phyloP scores from a whole-genome alignment of 106 monocot genomes.

The Dendrobium catenatum region DNA sequence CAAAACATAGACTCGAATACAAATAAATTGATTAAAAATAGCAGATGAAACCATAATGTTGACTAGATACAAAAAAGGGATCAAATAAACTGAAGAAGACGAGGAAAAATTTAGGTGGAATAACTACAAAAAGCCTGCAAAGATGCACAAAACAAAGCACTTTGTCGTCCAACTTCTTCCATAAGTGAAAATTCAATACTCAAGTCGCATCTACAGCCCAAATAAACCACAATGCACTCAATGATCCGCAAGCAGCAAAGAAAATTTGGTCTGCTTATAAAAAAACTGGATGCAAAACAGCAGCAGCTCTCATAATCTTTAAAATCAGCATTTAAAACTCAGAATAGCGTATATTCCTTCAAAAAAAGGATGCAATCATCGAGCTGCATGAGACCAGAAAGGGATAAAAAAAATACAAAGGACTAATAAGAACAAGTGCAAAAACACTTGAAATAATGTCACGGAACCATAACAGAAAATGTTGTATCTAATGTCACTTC shows the following conservation, averaged over 20 bases:
- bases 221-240: not conserved
- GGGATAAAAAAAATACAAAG: not conserved
- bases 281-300: not conserved
- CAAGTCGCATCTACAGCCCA: not conserved
- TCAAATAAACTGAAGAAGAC: not conserved
- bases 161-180: not conserved
- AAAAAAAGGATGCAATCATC: slow-evolving; percentile 17
- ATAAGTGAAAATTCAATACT: not conserved
- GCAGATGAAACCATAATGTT: not conserved
- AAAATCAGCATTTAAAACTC: slow-evolving; percentile 7
- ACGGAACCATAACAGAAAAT: too few relatives aligned
- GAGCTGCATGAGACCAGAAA: slow-evolving; percentile 8
- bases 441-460: not conserved
- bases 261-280: not conserved
- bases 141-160: not conserved
- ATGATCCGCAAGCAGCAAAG: not conserved
- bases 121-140: not conserved
- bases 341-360: slow-evolving; percentile 41
- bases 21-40: not conserved
- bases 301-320: slow-evolving; percentile 27
- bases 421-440: not conserved
- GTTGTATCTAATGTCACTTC: too few relatives aligned
- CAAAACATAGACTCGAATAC: not conserved
- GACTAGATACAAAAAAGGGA: not conserved
- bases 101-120: not conserved